These are phyloP conservation scores for Coemansia sp. DNA, from an alignment of 192 early-diverging fungal species.

Conservation along the genomic window DNA sequence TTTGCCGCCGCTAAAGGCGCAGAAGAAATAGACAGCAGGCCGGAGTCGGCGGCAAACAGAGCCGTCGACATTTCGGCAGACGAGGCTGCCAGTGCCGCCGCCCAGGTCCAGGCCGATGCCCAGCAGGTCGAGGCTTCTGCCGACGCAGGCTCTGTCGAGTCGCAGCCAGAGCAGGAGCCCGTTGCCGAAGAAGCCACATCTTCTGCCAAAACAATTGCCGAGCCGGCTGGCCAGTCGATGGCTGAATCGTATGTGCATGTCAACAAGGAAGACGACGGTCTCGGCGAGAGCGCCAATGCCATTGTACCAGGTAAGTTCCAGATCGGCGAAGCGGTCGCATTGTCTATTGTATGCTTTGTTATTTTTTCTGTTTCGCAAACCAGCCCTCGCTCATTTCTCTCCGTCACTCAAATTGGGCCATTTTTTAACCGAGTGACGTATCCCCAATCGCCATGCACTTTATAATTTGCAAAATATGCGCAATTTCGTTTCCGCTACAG, in stretches of 20 bases:
- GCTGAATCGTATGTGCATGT: conserved; percentile 41
- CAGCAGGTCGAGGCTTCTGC: neutral
- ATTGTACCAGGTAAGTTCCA: conserved; percentile 1
- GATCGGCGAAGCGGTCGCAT: neutral
- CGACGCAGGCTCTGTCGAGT: conserved; percentile 3
- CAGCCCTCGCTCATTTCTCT: too few species aligned
- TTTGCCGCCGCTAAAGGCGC: conserved; percentile 20
- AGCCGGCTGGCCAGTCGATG: conserved; percentile 6
- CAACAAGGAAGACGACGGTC: neutral
- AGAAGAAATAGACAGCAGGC: conserved; percentile 16
- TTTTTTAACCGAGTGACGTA: neutral
- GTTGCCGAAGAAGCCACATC: neutral
- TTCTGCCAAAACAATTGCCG: neutral
- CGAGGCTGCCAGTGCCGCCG: neutral
- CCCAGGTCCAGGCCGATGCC: neutral
- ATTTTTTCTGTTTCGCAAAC: neutral
- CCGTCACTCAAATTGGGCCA: neutral
- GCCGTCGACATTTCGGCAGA: neutral
- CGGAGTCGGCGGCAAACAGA: conserved; percentile 10
- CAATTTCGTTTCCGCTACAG: too few species aligned
- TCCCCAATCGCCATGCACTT: neutral
- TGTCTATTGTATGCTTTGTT: too few species aligned
- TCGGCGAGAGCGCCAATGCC: neutral
- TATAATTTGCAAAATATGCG: too few species aligned
- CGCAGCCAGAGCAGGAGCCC: neutral